These are phyloP conservation scores for Aspergillus sp. DNA, from an alignment of 2,329 filamentous ascomycete genomes.

Conservation along the genomic window DNA sequence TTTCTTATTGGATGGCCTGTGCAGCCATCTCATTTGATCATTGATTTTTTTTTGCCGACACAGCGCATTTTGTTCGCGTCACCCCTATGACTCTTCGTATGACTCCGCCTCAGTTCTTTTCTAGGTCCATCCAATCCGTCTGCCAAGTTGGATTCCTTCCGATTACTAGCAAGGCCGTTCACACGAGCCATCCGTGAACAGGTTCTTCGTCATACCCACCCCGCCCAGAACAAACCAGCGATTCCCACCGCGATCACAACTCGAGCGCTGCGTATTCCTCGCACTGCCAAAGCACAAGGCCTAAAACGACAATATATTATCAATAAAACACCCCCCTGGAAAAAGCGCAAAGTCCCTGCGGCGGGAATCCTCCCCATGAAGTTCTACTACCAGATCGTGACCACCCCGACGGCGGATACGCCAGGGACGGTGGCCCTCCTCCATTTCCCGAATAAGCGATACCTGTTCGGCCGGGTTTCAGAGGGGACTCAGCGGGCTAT, in stretches of 20 bases:
- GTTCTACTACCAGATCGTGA: constrained; percentile 71
- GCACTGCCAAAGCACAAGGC: neutral
- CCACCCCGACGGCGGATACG: constrained; percentile 84
- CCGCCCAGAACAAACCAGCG: neutral
- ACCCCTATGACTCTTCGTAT: constrained; percentile 4
- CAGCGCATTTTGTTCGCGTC: neutral
- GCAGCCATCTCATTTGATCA: neutral
- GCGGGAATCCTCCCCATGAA: constrained; percentile 58
- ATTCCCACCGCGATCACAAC: no score
- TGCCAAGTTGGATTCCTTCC: constrained; percentile 40
- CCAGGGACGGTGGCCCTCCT: constrained; percentile 74
- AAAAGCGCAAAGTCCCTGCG: neutral
- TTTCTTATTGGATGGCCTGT: neutral
- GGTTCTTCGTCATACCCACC: constrained; percentile 9
- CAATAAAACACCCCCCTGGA: neutral
- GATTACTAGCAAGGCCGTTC: constrained; percentile 29
- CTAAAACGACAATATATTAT: neutral
- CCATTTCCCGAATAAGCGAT: constrained; percentile 77
- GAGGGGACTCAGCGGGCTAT: constrained; percentile 84
- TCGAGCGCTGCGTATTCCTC: no score
- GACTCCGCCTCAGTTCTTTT: neutral
- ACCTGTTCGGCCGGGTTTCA: constrained; percentile 77
- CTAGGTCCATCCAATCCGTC: neutral
- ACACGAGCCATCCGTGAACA: constrained; percentile 28
- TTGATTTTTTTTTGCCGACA: neutral